Conservation (phyloP, 352 stramenopile species). For the Pythium utonaiense region DNA sequence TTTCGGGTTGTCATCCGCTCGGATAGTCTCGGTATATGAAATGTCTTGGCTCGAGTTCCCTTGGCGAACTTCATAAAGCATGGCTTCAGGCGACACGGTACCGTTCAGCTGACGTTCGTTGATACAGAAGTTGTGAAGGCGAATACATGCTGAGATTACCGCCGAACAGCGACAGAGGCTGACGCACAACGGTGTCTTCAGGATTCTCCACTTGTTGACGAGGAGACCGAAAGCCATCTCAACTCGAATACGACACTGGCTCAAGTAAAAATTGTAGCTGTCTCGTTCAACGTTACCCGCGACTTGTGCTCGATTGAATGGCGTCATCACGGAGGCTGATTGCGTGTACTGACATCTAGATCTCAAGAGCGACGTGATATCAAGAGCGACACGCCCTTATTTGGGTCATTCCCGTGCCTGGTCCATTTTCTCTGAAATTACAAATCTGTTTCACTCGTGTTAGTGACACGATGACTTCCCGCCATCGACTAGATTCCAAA, state of each 20-base stretch:
- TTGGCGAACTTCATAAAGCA: too few relatives aligned
- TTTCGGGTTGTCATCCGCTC: too few relatives aligned
- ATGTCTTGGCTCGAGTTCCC: too few relatives aligned
- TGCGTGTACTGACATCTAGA: too few relatives aligned
- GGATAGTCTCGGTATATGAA: too few relatives aligned
- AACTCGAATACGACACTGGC: conserved; percentile 37
- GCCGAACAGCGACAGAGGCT: too few relatives aligned
- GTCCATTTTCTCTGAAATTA: neutral
- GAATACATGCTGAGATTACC: neutral
- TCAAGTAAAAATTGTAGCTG: conserved; percentile 38
- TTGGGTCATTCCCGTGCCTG: neutral
- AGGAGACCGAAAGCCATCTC: conserved; percentile 38
- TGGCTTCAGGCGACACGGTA: too few relatives aligned
- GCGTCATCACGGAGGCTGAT: too few relatives aligned
- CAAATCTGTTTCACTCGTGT: neutral
- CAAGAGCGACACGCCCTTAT: neutral
- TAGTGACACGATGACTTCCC: neutral
- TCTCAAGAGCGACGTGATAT: neutral
- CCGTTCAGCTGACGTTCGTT: too few relatives aligned
- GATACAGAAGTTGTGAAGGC: conserved; percentile 20
- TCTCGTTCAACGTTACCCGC: too few relatives aligned
- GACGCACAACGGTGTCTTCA: conserved; percentile 6
- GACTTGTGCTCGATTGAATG: too few relatives aligned
- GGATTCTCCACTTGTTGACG: conserved; percentile 30
- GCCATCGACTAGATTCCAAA: neutral